Evolutionary conservation across 257 asterid genomes (phyloP).

Genomic region (Plantago ovata): DNA sequence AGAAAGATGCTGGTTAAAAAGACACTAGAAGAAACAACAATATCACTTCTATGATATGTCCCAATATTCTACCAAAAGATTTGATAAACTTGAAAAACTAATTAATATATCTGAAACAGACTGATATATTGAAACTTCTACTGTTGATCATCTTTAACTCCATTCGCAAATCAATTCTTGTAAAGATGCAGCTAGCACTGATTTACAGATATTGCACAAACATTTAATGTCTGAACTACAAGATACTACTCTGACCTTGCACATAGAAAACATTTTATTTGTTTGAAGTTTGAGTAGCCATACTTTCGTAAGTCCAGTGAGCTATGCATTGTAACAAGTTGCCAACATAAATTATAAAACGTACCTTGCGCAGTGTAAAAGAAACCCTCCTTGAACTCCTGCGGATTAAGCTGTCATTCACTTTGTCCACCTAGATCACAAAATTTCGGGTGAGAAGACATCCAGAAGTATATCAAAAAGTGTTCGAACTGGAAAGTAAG

Average conservation of each 20-base stretch:
- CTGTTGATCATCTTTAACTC: neutral
- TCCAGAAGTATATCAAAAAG: neutral
- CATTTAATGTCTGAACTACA: no score
- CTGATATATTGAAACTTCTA: neutral
- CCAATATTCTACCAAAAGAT: neutral
- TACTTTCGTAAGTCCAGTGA: no score
- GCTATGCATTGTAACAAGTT: no score
- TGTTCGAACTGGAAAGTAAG: neutral
- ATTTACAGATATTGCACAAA: no score
- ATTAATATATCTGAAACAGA: neutral
- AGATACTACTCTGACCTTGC: no score
- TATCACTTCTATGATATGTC: no score
- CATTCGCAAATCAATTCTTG: no score
- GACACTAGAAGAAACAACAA: no score
- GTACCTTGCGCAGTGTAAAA: conserved; percentile 85
- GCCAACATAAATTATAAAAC: neutral
- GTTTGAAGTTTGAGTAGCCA: no score
- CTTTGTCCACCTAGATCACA: conserved; percentile 64
- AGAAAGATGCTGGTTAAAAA: neutral
- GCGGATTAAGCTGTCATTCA: conserved; percentile 55
- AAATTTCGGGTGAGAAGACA: neutral
- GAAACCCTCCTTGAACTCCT: conserved; percentile 88
- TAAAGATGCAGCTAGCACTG: no score
- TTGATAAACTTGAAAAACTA: no score
- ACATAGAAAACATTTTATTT: no score